Percentiles rank a stretch among this genome's conserved stretches.
These are phyloP conservation scores for Coemansia asiatica DNA, from an alignment of 192 early-diverging fungal genomes.

Conservation along the genomic window DNA sequence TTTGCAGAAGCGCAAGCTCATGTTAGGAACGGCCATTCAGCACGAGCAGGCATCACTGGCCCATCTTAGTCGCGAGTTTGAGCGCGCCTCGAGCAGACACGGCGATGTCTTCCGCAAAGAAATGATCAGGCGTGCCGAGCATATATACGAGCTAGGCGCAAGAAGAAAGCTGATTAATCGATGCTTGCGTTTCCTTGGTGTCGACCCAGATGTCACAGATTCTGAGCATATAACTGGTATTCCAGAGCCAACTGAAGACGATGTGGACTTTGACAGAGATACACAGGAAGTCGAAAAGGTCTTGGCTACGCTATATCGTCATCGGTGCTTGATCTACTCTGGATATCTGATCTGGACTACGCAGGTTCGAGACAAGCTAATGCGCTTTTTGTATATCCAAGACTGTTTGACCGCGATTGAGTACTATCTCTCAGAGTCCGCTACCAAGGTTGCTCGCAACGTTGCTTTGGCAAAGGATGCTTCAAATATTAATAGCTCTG, in stretches of 20 bases:
- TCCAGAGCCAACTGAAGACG: conserved; percentile 10
- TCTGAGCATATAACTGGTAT: conserved; percentile 6
- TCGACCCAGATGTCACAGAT: conserved; percentile 12
- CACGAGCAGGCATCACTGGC: conserved; percentile 44
- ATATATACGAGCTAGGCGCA: conserved; percentile 54
- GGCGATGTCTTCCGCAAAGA: conserved; percentile 37
- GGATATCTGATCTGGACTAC: conserved; percentile 83
- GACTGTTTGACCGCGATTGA: conserved; percentile 65
- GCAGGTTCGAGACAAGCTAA: conserved; percentile 77
- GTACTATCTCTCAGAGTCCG: conserved; percentile 84
- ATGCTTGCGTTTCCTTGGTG: conserved; percentile 45
- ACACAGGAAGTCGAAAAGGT: conserved; percentile 53
- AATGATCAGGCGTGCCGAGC: conserved; percentile 48
- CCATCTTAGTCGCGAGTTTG: conserved; percentile 44
- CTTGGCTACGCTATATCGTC: conserved; percentile 60
- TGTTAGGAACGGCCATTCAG: conserved; percentile 46
- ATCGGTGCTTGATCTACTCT: conserved; percentile 82
- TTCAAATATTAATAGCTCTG: neutral
- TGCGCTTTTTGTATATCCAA: conserved; percentile 73
- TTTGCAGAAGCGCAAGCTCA: conserved; percentile 46
- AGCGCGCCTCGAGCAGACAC: conserved; percentile 34
- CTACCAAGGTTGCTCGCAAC: conserved; percentile 74
- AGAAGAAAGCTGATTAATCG: conserved; percentile 55
- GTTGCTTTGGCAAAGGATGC: conserved; percentile 34
- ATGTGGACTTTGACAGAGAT: conserved; percentile 38